Conservation (phyloP, 306 rosid genomes). For the Astragalus membranaceus region DNA sequence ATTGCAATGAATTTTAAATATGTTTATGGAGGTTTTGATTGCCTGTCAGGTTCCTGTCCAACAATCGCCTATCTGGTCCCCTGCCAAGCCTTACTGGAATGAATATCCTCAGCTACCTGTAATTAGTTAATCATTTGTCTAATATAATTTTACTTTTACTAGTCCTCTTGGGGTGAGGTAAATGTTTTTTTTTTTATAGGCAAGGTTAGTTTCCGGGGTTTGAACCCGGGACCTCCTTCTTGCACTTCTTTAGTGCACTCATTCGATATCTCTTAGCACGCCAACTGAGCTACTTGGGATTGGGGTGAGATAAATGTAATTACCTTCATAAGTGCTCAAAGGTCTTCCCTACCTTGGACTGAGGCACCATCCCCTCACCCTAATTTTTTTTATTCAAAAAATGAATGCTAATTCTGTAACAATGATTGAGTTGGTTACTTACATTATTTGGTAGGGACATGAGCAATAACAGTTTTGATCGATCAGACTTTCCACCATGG, state of each 20-base stretch:
- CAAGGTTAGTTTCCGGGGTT: too few species aligned
- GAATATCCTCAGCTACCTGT: conserved; percentile 44
- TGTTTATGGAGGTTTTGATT: background rate
- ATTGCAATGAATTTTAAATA: background rate
- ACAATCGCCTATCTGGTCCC: conserved; percentile 51
- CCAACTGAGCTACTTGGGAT: too few species aligned
- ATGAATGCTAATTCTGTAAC: background rate
- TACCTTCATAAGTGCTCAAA: too few species aligned
- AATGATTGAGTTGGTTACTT: background rate
- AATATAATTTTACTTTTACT: background rate
- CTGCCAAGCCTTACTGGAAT: conserved; percentile 46
- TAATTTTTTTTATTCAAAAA: too few species aligned
- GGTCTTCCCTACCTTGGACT: too few species aligned
- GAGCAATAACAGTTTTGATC: conserved; percentile 52
- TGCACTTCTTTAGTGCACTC: too few species aligned
- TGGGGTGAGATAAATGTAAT: too few species aligned
- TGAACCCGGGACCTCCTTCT: too few species aligned
- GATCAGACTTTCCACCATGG: conserved; percentile 45
- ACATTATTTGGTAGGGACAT: conserved; percentile 33
- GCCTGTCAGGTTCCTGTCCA: conserved; percentile 48
- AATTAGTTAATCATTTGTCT: conserved; percentile 19
- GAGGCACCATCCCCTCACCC: too few species aligned
- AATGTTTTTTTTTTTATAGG: too few species aligned
- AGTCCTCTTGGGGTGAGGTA: too few species aligned
- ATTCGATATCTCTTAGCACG: too few species aligned